Percentiles rank a stretch among this genome's conserved stretches.
These are phyloP conservation scores for Sporobolus alterniflorus DNA, from an alignment of 202 grass and related monocot genomes.

Conservation along the genomic window DNA sequence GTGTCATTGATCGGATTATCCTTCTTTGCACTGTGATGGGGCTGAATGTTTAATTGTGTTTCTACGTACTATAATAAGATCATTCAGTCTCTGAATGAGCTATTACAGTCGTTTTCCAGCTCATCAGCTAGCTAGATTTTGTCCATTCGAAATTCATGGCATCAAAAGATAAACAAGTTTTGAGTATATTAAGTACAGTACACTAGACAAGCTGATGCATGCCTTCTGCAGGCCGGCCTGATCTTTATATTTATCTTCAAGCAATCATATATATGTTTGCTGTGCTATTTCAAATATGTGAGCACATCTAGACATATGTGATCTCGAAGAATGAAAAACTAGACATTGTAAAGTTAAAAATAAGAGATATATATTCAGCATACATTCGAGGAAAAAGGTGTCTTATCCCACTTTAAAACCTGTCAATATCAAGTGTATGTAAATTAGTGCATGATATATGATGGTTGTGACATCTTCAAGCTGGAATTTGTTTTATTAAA, in stretches of 20 bases:
- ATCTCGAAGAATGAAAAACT: constrained; percentile 24
- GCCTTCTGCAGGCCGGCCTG: constrained; percentile 14
- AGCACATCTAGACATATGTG: constrained; percentile 21
- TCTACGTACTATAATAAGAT: neutral
- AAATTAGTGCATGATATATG: neutral
- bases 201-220: neutral
- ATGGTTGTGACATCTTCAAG: neutral
- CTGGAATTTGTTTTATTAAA: neutral
- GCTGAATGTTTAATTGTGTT: neutral
- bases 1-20: constrained; percentile 11
- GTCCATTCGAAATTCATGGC: neutral
- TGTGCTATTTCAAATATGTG: constrained; percentile 5
- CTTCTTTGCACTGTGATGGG: neutral
- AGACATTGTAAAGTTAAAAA: constrained; percentile 14
- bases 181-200: neutral
- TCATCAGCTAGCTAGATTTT: neutral
- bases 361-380: constrained; percentile 13
- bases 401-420: constrained; percentile 6
- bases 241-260: constrained; percentile 29
- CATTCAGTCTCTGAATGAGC: neutral
- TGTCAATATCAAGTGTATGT: neutral
- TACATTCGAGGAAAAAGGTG: constrained; percentile 11
- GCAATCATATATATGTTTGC: neutral
- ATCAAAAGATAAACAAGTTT: constrained; percentile 3
- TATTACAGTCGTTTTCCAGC: constrained; percentile 25